phyloP scores from a whole-genome alignment of 495 filamentous ascomycete genomes.

The Hyaloscypha bicolor region DNA sequence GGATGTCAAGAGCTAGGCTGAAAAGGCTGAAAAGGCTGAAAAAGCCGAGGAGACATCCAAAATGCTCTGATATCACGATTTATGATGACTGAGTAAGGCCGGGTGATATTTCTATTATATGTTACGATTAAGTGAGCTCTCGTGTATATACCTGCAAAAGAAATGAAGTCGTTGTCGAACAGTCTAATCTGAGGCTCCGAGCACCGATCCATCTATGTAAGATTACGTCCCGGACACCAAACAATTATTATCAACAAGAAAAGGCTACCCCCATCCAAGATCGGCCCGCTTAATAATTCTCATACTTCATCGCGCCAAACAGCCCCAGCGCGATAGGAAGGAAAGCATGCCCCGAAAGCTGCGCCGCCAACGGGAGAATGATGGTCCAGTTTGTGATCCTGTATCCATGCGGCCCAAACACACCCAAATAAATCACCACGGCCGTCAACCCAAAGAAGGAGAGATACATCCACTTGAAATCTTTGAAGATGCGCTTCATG shows the following conservation, averaged over 20 bases:
- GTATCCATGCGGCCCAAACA: conserved; percentile 38
- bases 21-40: background rate
- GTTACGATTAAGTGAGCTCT: background rate
- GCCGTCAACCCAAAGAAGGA: conserved; percentile 1
- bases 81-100: background rate
- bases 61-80: background rate
- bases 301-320: background rate
- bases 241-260: too few relatives aligned
- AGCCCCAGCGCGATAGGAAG: conserved; percentile 21
- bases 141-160: background rate
- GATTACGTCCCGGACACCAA: too few relatives aligned
- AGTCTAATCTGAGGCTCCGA: too few relatives aligned
- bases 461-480: conserved; percentile 30
- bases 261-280: too few relatives aligned
- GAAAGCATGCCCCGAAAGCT: conserved; percentile 32
- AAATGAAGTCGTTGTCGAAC: too few relatives aligned
- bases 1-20: too few relatives aligned
- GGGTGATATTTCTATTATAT: background rate
- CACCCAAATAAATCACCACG: conserved; percentile 39
- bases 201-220: too few relatives aligned
- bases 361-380: conserved; percentile 42
- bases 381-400: conserved; percentile 40
- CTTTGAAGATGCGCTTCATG: conserved; percentile 16
- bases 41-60: background rate
- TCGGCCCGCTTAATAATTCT: too few relatives aligned